Evolutionary conservation across 176 grass and related monocot species (phyloP), one percentile per base, ranked within the genome.

Genomic region (Eremochloa ophiuroides): DNA sequence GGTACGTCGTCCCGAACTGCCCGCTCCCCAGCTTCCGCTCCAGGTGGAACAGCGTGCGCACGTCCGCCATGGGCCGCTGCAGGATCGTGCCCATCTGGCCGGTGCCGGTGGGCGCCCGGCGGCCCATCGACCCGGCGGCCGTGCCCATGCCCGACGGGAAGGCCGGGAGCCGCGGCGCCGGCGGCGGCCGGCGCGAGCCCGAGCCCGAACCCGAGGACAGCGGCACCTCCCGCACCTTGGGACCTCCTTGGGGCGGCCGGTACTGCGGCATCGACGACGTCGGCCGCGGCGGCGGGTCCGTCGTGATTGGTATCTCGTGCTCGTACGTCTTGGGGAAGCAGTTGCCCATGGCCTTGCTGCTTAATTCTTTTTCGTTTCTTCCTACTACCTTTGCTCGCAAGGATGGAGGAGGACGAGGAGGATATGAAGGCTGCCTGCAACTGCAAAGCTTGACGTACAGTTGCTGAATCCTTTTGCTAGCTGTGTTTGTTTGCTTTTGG

Each of bases 1-100:
- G 88, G 88, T 91, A 89, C 53, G 95, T 98, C 35, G 91, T 89
- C 29, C 95, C 95, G 74, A 94, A 94, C 83, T 82, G 89, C 35
- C 95, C 90, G 62, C 84, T 85, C 29, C 95, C 92, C 10, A 98
- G 92, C 85, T 94, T 88, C 74, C 48, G 81, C n/a, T 90, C 87
- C 68, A 94, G 64, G 10, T 73, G n/a, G 88, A 81, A 98, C 38
- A 82, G 38, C 71, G 92, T 63, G 0, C 29, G 80, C 77, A 98
- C 87, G 76, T 91, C 75, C 66, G 71, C 86, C 77, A 89, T 91
- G 1, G 85, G 92, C 8, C 86, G 86, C 79, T 83, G 55, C 39
- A 94, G 86, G 42, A 98, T 63, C 7, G 56, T 18, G 7, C 76
- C 88, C 17, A 62, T 27, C 53, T 55, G 73, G 1, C 30, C 73